phyloP scores from a whole-genome alignment of 2,329 filamentous ascomycete genomes.

The Lasiodiplodia theobromae region DNA sequence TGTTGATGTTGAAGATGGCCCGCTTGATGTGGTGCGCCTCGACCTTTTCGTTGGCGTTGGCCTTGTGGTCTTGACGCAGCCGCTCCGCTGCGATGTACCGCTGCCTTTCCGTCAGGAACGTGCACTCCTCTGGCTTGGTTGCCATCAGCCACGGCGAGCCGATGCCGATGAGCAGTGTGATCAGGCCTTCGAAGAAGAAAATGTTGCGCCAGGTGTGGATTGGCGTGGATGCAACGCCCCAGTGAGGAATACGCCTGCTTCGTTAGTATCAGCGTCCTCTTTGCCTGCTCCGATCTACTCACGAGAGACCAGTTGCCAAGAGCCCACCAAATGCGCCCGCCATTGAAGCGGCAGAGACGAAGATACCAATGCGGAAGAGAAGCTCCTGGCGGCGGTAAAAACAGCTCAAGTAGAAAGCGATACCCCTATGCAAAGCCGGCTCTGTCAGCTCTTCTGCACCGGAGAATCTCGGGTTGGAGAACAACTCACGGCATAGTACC shows the following conservation, averaged over 20 bases:
- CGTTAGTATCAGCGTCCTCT: not conserved
- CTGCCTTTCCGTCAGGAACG: constrained; percentile 61
- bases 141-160: constrained; percentile 62
- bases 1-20: constrained; percentile 64
- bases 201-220: constrained; percentile 64
- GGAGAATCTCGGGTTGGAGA: not conserved
- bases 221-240: constrained; percentile 54
- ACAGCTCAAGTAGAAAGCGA: constrained; percentile 63
- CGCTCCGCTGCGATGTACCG: constrained; percentile 61
- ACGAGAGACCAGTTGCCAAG: constrained; percentile 60
- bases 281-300: constrained; percentile 34
- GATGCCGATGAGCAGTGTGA: constrained; percentile 45
- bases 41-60: constrained; percentile 51
- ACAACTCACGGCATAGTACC: constrained; percentile 60
- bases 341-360: constrained; percentile 62
- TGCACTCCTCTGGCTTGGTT: constrained; percentile 56
- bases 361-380: constrained; percentile 63
- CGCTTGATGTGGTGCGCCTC: constrained; percentile 58
- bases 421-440: constrained; percentile 45
- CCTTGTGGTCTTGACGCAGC: constrained; percentile 56
- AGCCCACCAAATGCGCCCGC: constrained; percentile 66
- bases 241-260: constrained; percentile 56
- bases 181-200: constrained; percentile 68
- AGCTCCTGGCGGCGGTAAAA: constrained; percentile 66
- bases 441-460: not conserved